A percentile compares a stretch with the other conserved stretches of the same genome.
phyloP scores from a whole-genome alignment of 805 yeast genomes.

The Metschnikowia reukaufii region DNA sequence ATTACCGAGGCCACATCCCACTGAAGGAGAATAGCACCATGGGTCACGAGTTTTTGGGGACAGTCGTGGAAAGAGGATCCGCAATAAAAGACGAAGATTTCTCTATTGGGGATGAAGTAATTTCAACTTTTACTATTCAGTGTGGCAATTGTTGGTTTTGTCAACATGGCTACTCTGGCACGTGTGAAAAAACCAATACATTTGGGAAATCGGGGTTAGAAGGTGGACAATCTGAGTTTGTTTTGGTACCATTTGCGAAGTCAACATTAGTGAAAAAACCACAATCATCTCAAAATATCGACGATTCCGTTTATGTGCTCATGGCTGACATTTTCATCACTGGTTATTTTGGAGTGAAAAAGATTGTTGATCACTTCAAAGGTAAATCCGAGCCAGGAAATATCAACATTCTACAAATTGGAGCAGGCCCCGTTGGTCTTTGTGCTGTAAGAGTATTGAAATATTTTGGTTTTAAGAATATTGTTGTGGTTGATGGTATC shows the following conservation, averaged over 20 bases:
- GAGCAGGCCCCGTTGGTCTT: conserved; percentile 62
- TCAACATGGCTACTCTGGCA: conserved; percentile 51
- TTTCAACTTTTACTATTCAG: conserved; percentile 49
- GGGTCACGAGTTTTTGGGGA: conserved; percentile 55
- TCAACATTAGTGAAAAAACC: conserved; percentile 50
- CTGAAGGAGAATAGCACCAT: conserved; percentile 38
- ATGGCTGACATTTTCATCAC: conserved; percentile 69
- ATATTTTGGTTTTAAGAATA: conserved; percentile 42
- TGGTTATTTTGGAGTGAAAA: conserved; percentile 58
- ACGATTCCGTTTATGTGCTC: conserved; percentile 47
- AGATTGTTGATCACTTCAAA: conserved; percentile 37
- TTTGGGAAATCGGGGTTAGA: conserved; percentile 58
- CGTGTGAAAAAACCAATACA: conserved; percentile 53
- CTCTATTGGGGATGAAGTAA: conserved; percentile 46
- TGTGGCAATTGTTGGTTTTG: conserved; percentile 65
- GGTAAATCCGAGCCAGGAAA: conserved; percentile 20
- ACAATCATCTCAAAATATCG: conserved; percentile 15
- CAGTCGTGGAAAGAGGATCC: conserved; percentile 40
- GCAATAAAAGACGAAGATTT: conserved; percentile 29
- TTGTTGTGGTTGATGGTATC: conserved; percentile 52
- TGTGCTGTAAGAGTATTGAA: conserved; percentile 50
- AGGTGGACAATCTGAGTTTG: conserved; percentile 66
- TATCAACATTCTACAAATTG: conserved; percentile 49
- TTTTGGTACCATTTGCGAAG: conserved; percentile 57
- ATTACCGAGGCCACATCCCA: conserved; percentile 52